Evolutionary conservation across 2,329 filamentous ascomycete genomes (phyloP), one percentile per base, ranked within the genome.

Genomic region (Arachnomyces sp.): DNA sequence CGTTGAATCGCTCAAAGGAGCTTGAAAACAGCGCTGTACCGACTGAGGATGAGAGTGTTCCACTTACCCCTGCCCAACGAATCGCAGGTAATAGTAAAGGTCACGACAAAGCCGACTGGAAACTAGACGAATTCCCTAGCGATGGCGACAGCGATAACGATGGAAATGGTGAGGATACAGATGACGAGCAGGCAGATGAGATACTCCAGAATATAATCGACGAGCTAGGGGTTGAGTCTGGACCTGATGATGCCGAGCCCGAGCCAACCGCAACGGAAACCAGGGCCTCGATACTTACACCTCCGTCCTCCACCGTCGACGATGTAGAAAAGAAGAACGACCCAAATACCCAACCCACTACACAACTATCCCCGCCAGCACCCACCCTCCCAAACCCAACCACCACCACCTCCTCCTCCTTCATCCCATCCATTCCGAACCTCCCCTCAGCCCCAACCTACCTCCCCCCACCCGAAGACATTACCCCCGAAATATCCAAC

Each of bases 1-100:
- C 13, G 55, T 56, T 40, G 53, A 59, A 39, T 45, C 60, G 3
- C 43, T 60, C 9, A 55, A 51, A 31, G 52, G 58, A 25, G 20
- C 9, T 25, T 5, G 20, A 25, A 25, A 25, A 25, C 9, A 9
- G 20, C 20, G 20, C 20, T 25, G 20, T 25, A 9, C 9, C 20
- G 5, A 5, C 20, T 25, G 20, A 25, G 5, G 9, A 25, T 9
- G 9, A 25, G 20, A 9, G 9, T 5, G 9, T 9, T 25, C 20
- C 20, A 25, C 9, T 9, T 25, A 5, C 5, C 20, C 5, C 20
- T 25, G 9, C 20, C 9, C 9, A 5, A 5, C 5, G 20, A 25
- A 25, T 25, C 9, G 20, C 9, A 25, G 5, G 5, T 25, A 9
- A 9, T 25, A 9, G 20, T 25, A 25, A 25, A 25, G 20, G 9